These are phyloP conservation scores for Powellomyces hirtus DNA, from an alignment of 192 early-diverging fungal genomes.

Conservation along the genomic window DNA sequence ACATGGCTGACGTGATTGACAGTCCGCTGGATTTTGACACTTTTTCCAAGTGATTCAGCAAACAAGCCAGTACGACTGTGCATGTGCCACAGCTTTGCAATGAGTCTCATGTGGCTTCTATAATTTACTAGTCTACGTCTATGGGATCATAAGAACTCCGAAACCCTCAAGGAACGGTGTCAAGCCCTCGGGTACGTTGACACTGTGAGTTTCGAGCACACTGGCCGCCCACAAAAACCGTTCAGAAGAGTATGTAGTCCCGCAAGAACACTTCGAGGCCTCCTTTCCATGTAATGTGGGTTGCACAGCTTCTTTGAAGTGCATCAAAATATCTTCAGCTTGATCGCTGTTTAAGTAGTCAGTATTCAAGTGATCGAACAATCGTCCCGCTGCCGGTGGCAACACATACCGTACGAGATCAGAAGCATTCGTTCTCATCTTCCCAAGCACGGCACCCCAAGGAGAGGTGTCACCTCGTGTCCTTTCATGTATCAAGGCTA, in stretches of 20 bases:
- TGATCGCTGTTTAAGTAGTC: not conserved
- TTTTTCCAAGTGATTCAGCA: too few species aligned
- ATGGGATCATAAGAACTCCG: constrained; percentile 11
- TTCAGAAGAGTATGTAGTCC: not conserved
- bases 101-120: too few species aligned
- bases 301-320: constrained; percentile 11
- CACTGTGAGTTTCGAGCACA: constrained; percentile 26
- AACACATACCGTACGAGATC: not conserved
- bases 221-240: constrained; percentile 32
- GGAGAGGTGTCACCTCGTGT: constrained; percentile 1
- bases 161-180: not conserved
- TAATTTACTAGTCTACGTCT: too few species aligned
- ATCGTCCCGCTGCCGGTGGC: not conserved
- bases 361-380: not conserved
- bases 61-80: too few species aligned
- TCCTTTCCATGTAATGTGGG: not conserved
- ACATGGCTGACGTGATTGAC: too few species aligned
- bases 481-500: constrained; percentile 27
- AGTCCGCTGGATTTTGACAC: too few species aligned
- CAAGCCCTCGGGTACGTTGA: constrained; percentile 7
- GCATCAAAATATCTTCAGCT: constrained; percentile 8
- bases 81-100: too few species aligned
- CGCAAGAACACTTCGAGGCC: not conserved
- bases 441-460: not conserved
- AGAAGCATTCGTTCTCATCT: not conserved